Conservation (phyloP, 805 yeast species). For the Cyberlindnera misumaiensis region DNA sequence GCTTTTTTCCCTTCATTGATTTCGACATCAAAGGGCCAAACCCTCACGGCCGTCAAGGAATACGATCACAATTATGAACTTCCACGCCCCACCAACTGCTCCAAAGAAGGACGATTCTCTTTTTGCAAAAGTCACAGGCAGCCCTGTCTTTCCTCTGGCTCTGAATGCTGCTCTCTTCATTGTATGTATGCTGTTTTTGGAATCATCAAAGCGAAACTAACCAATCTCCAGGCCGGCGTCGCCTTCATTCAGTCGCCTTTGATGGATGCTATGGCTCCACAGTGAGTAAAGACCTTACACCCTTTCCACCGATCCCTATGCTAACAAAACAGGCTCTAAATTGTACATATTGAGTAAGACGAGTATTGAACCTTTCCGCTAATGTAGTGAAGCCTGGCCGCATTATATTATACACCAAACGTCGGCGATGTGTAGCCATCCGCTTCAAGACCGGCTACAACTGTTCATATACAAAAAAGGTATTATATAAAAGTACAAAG, state of each 20-base stretch:
- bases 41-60: too few relatives aligned
- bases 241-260: slow-evolving; percentile 70
- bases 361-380: background rate
- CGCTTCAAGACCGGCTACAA: too few relatives aligned
- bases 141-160: slow-evolving; percentile 61
- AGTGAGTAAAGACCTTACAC: slow-evolving; percentile 23
- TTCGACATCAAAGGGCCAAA: too few relatives aligned
- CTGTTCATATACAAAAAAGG: too few relatives aligned
- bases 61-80: slow-evolving; percentile 9
- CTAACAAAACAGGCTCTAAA: slow-evolving; percentile 5
- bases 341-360: slow-evolving; percentile 1
- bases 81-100: slow-evolving; percentile 18
- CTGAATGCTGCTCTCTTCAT: slow-evolving; percentile 59
- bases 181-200: slow-evolving; percentile 12
- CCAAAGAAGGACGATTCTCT: slow-evolving; percentile 23
- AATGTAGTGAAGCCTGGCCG: too few relatives aligned
- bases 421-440: too few relatives aligned
- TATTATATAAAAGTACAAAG: too few relatives aligned
- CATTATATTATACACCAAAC: too few relatives aligned
- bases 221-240: slow-evolving; percentile 45
- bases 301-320: background rate
- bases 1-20: too few relatives aligned
- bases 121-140: slow-evolving; percentile 39
- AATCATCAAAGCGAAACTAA: slow-evolving; percentile 17
- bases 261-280: slow-evolving; percentile 80